Evolutionary conservation across 2,329 filamentous ascomycete genomes (phyloP).

Genomic region (Pseudogymnoascus sp.): DNA sequence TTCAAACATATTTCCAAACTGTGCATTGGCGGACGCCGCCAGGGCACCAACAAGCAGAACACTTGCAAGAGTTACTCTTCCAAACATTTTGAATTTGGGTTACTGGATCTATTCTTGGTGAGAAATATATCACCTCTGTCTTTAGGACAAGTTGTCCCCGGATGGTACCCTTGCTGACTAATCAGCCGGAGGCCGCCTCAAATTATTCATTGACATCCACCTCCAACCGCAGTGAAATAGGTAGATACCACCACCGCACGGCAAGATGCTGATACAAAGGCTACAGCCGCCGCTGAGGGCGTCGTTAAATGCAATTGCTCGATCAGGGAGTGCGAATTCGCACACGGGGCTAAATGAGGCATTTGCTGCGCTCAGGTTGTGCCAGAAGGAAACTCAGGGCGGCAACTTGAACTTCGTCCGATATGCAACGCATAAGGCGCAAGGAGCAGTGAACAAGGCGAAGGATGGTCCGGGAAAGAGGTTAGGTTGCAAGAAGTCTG

Average conservation of each 20-base stretch:
- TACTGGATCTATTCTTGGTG: not conserved
- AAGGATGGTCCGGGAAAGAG: constrained; percentile 72
- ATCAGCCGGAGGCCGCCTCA: not conserved
- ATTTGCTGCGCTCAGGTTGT: constrained; percentile 23
- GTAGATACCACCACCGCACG: constrained; percentile 17
- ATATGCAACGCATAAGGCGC: constrained; percentile 41
- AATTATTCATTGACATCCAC: constrained; percentile 14
- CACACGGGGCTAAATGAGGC: constrained; percentile 24
- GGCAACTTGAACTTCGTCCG: constrained; percentile 22
- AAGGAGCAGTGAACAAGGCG: constrained; percentile 61
- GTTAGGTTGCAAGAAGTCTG: constrained; percentile 85
- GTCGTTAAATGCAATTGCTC: constrained; percentile 28
- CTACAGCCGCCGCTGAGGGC: constrained; percentile 37
- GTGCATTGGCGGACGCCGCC: constrained; percentile 52
- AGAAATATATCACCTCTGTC: not conserved
- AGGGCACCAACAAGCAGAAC: constrained; percentile 46
- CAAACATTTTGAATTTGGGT: constrained; percentile 4
- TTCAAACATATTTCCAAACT: constrained; percentile 89
- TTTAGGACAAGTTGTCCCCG: constrained; percentile 7
- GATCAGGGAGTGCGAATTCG: constrained; percentile 15
- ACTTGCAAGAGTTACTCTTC: constrained; percentile 25
- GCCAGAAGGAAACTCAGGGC: constrained; percentile 9
- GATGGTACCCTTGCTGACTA: not conserved
- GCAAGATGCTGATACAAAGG: constrained; percentile 36
- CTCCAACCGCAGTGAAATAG: constrained; percentile 11